These are phyloP conservation scores for Jaapia argillacea DNA, from an alignment of 768 basidiomycete genomes.

Conservation along the genomic window DNA sequence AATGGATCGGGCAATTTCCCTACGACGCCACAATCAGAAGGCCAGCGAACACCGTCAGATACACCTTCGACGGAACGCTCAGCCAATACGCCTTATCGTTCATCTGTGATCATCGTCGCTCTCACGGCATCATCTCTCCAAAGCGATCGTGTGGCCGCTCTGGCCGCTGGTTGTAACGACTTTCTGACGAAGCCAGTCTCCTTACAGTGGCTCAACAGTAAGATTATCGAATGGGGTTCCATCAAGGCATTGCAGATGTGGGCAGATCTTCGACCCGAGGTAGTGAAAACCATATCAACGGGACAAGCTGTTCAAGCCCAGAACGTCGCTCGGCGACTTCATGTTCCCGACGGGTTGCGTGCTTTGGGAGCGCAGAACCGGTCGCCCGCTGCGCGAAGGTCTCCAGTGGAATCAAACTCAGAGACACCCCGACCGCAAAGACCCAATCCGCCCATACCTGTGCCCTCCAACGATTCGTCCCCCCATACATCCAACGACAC, in stretches of 20 bases:
- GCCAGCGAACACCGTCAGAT: conserved; percentile 44
- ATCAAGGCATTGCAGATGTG: conserved; percentile 93
- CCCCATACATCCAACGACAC: too few relatives aligned
- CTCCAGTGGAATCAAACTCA: too few relatives aligned
- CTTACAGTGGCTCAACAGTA: conserved; percentile 90
- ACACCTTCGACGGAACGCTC: conserved; percentile 35
- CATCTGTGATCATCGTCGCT: conserved; percentile 98
- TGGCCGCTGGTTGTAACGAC: conserved; percentile 97
- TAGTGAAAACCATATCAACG: conserved; percentile 31
- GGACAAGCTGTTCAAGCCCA: conserved; percentile 40
- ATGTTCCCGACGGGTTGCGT: conserved; percentile 36
- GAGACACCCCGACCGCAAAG: too few relatives aligned
- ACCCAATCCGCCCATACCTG: too few relatives aligned
- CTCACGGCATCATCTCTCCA: conserved; percentile 94
- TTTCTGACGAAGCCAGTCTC: conserved; percentile 97
- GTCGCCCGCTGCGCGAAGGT: too few relatives aligned
- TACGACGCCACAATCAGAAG: conserved; percentile 55
- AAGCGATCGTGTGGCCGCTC: conserved; percentile 91
- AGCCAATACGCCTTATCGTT: conserved; percentile 62
- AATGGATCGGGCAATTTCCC: conserved; percentile 60
- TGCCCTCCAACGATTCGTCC: too few relatives aligned
- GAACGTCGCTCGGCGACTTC: conserved; percentile 33
- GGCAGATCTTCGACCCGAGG: conserved; percentile 69
- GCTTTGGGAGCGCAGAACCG: conserved; percentile 25
- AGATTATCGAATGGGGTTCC: conserved; percentile 99